These are phyloP conservation scores for Colletotrichum tofieldiae DNA, from an alignment of 2,329 filamentous ascomycete species.

Conservation along the genomic window DNA sequence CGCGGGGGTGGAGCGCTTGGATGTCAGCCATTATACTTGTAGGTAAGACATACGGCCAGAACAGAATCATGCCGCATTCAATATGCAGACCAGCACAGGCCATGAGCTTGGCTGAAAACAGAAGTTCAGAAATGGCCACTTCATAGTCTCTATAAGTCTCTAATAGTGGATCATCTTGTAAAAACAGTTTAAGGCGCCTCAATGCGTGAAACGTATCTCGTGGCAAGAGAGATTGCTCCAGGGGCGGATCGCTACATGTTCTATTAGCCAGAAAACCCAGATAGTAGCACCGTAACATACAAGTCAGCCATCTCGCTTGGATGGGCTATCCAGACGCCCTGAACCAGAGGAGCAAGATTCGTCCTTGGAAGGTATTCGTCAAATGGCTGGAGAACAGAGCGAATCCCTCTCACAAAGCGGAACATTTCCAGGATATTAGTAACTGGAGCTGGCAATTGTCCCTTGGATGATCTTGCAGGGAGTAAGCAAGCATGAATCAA, in stretches of 20 bases:
- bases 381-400: background rate
- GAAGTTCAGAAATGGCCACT: constrained; percentile 42
- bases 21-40: constrained; percentile 48
- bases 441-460: background rate
- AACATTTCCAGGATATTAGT: constrained; percentile 14
- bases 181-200: background rate
- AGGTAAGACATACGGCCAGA: constrained; percentile 47
- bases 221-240: constrained; percentile 5
- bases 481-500: constrained; percentile 47
- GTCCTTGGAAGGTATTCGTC: background rate
- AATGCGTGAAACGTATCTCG: constrained; percentile 11
- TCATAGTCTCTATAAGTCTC: constrained; percentile 44
- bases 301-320: background rate
- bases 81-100: constrained; percentile 45
- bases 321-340: background rate
- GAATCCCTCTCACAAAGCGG: constrained; percentile 12
- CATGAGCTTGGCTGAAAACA: constrained; percentile 42
- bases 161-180: background rate
- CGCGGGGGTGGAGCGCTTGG: constrained; percentile 44
- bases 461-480: background rate
- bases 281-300: background rate
- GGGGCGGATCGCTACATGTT: background rate
- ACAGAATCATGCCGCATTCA: constrained; percentile 44
- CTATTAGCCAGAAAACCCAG: too few species aligned
- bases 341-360: constrained; percentile 1